Evolutionary conservation across 331 rosid genomes (phyloP).

Genomic region (Quercus tomentella): DNA sequence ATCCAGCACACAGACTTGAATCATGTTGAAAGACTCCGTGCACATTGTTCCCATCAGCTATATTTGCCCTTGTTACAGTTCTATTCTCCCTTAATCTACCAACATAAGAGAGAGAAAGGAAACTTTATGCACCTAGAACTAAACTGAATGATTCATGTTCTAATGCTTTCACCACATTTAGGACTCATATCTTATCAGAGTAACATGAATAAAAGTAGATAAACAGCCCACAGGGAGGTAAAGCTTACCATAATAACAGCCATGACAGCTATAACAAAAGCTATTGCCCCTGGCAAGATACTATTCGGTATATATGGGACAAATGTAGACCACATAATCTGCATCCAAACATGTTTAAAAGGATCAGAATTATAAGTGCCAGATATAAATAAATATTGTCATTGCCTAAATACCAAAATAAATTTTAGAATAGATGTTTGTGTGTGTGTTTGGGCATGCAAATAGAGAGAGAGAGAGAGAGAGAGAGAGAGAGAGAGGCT

Average conservation of each 20-base stretch:
- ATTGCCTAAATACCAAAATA: not conserved
- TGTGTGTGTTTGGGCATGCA: not conserved
- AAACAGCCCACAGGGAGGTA: not conserved
- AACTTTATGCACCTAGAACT: not conserved
- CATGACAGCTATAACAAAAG: constrained; percentile 55
- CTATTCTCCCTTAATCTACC: not conserved
- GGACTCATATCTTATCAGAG: not conserved
- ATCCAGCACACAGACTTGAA: not conserved
- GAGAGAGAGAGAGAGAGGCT: constrained; percentile 1
- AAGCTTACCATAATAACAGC: constrained; percentile 53
- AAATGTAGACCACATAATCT: constrained; percentile 99
- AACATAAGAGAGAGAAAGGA: not conserved
- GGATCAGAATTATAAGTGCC: constrained; percentile 1
- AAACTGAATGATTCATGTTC: not conserved
- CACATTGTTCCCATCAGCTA: not conserved
- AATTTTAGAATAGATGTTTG: not conserved
- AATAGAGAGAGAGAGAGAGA: not conserved
- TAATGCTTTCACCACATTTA: not conserved
- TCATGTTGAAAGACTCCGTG: not conserved
- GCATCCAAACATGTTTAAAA: constrained; percentile 17
- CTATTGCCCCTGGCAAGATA: constrained; percentile 66
- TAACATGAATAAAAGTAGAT: not conserved
- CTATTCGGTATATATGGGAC: constrained; percentile 82
- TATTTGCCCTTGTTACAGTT: not conserved
- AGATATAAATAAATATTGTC: not conserved